These are phyloP conservation scores for Apiospora rasikravindrae DNA, from an alignment of 2,329 filamentous ascomycete species.

Conservation along the genomic window DNA sequence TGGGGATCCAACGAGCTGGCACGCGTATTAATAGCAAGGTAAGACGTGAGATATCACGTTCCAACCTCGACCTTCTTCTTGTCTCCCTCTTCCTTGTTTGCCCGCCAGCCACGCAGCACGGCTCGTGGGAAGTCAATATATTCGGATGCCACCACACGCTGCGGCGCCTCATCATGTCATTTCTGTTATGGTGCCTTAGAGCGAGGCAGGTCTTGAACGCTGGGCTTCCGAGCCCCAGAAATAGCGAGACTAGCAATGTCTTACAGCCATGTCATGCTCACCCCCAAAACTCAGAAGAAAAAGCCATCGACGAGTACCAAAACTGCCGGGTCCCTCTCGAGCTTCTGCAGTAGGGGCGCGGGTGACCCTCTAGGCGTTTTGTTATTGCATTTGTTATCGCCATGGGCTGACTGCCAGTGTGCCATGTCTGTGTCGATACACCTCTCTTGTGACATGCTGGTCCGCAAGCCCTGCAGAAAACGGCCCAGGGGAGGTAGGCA, in stretches of 20 bases:
- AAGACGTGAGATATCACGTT: constrained; percentile 6
- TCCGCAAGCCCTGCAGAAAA: not conserved
- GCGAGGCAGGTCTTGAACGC: not conserved
- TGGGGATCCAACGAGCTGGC: constrained; percentile 7
- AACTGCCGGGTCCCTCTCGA: not conserved
- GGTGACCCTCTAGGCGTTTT: not conserved
- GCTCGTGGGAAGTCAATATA: constrained; percentile 10
- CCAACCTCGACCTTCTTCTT: not conserved
- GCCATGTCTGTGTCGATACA: not conserved
- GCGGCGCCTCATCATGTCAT: not conserved
- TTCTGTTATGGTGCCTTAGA: not conserved
- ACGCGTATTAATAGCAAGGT: constrained; percentile 14
- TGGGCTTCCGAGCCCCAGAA: not conserved
- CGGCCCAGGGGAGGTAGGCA: not conserved
- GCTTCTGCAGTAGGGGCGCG: not conserved
- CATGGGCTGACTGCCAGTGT: not conserved
- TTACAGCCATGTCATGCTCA: constrained; percentile 7
- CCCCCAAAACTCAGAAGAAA: not conserved
- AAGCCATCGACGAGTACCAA: not conserved
- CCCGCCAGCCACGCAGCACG: not conserved
- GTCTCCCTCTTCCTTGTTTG: not conserved
- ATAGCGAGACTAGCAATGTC: not conserved
- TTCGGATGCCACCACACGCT: constrained; percentile 1
- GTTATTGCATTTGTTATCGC: not conserved
- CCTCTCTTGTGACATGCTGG: not conserved